Evolutionary conservation across 2,329 filamentous ascomycete genomes (phyloP).

Genomic region (Bertia moriformis): DNA sequence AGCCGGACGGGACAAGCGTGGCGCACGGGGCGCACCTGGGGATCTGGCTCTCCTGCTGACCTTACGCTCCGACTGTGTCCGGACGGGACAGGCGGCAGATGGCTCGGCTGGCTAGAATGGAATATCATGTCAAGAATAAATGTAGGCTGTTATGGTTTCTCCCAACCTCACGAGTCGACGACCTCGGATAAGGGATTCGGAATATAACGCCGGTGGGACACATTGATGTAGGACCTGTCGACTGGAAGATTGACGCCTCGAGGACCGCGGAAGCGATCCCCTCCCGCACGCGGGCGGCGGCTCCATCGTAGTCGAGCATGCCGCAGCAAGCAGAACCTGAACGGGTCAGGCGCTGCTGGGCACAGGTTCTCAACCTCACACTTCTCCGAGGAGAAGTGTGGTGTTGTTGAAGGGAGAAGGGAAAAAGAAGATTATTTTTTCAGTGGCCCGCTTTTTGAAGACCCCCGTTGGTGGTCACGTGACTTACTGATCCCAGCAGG

Average conservation of each 20-base stretch:
- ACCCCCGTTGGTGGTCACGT: neutral
- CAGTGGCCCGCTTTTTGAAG: neutral
- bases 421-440: conserved; percentile 20
- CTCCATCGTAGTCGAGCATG: conserved; percentile 84
- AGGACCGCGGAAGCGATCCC: conserved; percentile 26
- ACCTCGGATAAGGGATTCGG: conserved; percentile 77
- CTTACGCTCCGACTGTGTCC: no score
- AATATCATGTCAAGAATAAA: no score
- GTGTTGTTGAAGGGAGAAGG: conserved; percentile 31
- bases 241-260: conserved; percentile 80
- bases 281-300: conserved; percentile 34
- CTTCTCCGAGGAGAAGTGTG: no score
- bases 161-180: conserved; percentile 80
- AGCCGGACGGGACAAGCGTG: no score
- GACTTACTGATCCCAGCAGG: no score
- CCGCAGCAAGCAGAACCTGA: conserved; percentile 65
- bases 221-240: conserved; percentile 89
- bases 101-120: no score
- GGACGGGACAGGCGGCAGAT: no score
- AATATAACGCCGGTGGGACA: conserved; percentile 64
- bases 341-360: conserved; percentile 62
- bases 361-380: no score
- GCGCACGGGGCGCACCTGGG: no score
- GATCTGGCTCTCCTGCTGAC: no score
- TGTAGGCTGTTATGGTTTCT: conserved; percentile 78